Evolutionary conservation across 1,284 basidiomycete species (phyloP), one percentile per base, ranked within the genome.

Genomic region (Puccinia triticina): DNA sequence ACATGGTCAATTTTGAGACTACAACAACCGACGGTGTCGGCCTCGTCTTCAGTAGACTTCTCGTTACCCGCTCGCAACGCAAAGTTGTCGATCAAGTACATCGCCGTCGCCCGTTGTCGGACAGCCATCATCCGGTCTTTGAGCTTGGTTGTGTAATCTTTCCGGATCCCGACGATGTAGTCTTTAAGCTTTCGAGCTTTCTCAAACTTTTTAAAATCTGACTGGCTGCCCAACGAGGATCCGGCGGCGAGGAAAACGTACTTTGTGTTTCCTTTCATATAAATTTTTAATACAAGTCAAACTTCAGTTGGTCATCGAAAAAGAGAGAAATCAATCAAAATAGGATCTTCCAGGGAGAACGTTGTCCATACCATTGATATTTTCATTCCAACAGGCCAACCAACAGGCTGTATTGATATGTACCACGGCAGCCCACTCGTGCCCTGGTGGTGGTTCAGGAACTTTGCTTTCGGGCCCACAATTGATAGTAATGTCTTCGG

Each of bases 11-110:
- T 95, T 34, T 95, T 93, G 75, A 98, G 88, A 21, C 95, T 97
- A 87, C 95, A 98, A 88, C 96, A 98, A 87, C 95, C 95, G 82
- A 98, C 94, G 0, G 95, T 98, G 87, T 98, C 95, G 0, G 95
- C 95, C 88, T 98, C 95, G 84, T 98, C 95, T 85, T 97, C 96
- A 69, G 95, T 95, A 40, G 7, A 10, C 88, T 98, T 98, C 88
- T 98, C 96, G 88, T 98, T 98, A 86, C 95, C 95, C 71, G 95
- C 95, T 90, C 95, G 93, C 87, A 98, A 92, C 34, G 95, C 96
- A 40, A 97, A 90, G 85, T 91, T 91, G 88, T 98, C 95, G 86
- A 98, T 98, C 88, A 98, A 94, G 88, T 98, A 98, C 91, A 98
- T 93, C 16, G 95, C 93, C 0, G 95, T 98, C 11, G 95, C 96